phyloP scores from a whole-genome alignment of 192 early-diverging fungal species.

The Mortierella claussenii region DNA sequence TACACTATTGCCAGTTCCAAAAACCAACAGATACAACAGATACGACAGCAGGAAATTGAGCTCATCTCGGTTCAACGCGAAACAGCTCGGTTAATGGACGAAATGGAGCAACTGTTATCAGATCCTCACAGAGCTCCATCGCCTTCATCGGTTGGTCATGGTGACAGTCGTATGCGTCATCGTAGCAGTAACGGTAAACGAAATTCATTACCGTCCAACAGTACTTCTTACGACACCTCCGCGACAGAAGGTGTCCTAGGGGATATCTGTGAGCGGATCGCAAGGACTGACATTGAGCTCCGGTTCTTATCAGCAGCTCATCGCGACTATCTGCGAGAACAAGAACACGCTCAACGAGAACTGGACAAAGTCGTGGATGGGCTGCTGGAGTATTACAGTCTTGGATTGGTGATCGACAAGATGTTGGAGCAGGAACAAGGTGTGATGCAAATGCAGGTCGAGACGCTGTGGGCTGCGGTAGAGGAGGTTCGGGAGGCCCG shows the following conservation, averaged over 20 bases:
- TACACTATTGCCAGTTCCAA: constrained; percentile 29
- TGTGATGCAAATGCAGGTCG: constrained; percentile 8
- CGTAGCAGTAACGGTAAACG: neutral
- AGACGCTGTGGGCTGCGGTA: constrained; percentile 24
- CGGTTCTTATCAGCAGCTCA: constrained; percentile 14
- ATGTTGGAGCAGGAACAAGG: constrained; percentile 9
- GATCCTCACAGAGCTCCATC: constrained; percentile 7
- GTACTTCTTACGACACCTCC: neutral
- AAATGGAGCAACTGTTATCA: constrained; percentile 46
- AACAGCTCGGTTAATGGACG: constrained; percentile 16
- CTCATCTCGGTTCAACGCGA: constrained; percentile 45
- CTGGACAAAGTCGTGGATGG: constrained; percentile 8
- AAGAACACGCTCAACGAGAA: constrained; percentile 12
- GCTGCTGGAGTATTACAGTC: constrained; percentile 31
- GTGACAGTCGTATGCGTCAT: neutral
- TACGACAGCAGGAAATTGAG: constrained; percentile 42
- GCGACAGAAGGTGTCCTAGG: constrained; percentile 24
- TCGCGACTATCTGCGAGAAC: constrained; percentile 15
- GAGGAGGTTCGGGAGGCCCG: constrained; percentile 13
- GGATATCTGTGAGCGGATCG: constrained; percentile 43
- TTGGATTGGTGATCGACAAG: constrained; percentile 13
- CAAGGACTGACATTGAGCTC: constrained; percentile 36
- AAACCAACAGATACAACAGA: constrained; percentile 25
- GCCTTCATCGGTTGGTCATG: neutral
- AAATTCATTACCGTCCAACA: neutral